Evolutionary conservation across 257 asterid species (phyloP).

Genomic region (Solanum chiquidenum): DNA sequence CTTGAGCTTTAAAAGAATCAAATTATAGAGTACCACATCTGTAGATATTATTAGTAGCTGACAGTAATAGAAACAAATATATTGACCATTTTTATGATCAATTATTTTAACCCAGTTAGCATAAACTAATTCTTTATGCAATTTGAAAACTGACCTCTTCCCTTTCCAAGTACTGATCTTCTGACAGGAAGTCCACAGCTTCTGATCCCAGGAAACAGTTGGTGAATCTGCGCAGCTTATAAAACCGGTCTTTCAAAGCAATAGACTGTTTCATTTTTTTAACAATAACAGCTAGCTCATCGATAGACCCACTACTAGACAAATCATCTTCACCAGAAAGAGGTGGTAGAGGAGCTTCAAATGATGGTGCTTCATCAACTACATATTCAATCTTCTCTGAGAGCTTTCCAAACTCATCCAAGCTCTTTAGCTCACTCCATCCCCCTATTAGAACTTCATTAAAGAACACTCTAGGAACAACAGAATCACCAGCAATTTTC

Average conservation of each 20-base stretch:
- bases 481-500: conserved; percentile 58
- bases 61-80: not conserved
- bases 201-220: conserved; percentile 75
- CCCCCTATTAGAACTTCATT: conserved; percentile 80
- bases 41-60: not conserved
- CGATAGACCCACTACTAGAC: conserved; percentile 61
- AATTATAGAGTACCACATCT: not conserved
- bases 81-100: not conserved
- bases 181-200: conserved; percentile 80
- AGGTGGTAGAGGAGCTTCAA: conserved; percentile 87
- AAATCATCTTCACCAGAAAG: conserved; percentile 91
- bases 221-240: conserved; percentile 61
- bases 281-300: conserved; percentile 78
- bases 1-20: not conserved
- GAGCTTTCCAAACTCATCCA: conserved; percentile 74
- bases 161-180: conserved; percentile 85
- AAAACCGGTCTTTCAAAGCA: conserved; percentile 57
- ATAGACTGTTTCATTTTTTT: conserved; percentile 60
- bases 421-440: conserved; percentile 41
- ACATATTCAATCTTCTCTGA: conserved; percentile 73
- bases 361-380: conserved; percentile 54
- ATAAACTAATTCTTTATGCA: not conserved
- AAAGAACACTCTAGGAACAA: conserved; percentile 69
- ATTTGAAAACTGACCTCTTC: conserved; percentile 50
- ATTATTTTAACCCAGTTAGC: not conserved